Evolutionary conservation across 176 grass and related monocot genomes (phyloP), one percentile per base, ranked within the genome.

Genomic region (Oryza meyeriana): DNA sequence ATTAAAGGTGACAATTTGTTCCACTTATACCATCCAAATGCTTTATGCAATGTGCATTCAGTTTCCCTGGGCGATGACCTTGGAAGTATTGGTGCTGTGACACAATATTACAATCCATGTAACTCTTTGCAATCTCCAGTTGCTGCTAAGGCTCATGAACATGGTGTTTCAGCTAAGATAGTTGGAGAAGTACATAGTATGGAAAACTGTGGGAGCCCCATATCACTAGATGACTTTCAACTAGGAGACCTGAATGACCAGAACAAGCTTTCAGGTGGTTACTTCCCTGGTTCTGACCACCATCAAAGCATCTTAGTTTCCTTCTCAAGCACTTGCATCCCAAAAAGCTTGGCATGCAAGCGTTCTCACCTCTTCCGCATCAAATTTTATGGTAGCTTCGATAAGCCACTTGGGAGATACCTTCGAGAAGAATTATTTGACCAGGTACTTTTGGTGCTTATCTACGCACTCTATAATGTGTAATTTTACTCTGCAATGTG

Each of bases 381-480:
- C 41, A 98, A 91, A 58, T 98, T 94, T 87, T 98, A 98, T 81
- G 88, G 95, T 75, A 90, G 83, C 65, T 94, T 90, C 45, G 95
- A 98, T 87, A 98, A 98, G 81, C 92, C 95, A 71, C 86, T 98
- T 20, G 95, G 95, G 52, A 90, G 90, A 88, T 98, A 94, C 83
- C 92, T 98, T 63, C 82, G 58, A 0, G 95, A 98, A 71, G 82
- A 98, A 47, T 91, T 98, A 84, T 94, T 98, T 83, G 88, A 98
- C 38, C 86, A 94, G 94, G 94, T 97, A 87, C 18, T 25, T 76
- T 33, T 75, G 12, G n/a, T 69, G 75, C 29, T 75, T 13, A 36
- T 57, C 20, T 52, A 31, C 58, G 61, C 40, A 71, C 58, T 69
- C 26, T 73, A 57, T 68, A 42, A 39, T 30, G 10, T 32, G 8